Evolutionary conservation across 2,329 filamentous ascomycete species (phyloP), one percentile per base, ranked within the genome.

Genomic region (Lasiodiplodia gonubiensis): DNA sequence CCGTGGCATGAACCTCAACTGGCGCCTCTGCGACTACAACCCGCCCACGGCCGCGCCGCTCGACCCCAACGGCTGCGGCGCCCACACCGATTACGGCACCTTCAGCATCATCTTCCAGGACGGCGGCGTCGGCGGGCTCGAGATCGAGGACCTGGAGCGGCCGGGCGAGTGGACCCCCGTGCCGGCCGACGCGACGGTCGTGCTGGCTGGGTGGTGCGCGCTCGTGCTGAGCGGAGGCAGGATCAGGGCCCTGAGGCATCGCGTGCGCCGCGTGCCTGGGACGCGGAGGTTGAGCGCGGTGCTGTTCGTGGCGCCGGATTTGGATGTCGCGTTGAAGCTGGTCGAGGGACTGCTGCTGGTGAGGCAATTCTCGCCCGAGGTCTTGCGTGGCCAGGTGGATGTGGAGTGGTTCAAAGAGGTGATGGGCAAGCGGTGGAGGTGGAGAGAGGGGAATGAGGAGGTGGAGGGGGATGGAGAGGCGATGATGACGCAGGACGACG

Each of bases 401-500:
- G 66, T 64, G 30, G 33, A 35, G 48, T 67, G 55, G 55, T 67
- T 67, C 30, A 64, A 67, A 30, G 57, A 67, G 57, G 55, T 67
- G 30, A 67, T 67, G 27, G 66, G 66, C 27, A 67, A 67, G 66
- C n/a, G 46, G 18, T 64, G 66, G 66, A 52, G 66, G 39, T 64
- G 53, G 42, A 49, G 55, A 35, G 66, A 67, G 49, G 66, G 25
- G 3, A 67, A 67, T 53, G 55, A 67, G 57, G 30, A 61, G 14
- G 51, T 67, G 23, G 54, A n/a, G n/a, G n/a, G 23, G 16, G 33
- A 48, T 21, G 57, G 57, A 39, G 48, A 67, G 25, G 10, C 4
- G 14, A 30, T 53, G 14, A 42, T 53, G 14, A 42, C 55, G 51
- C 66, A 67, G 48, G 66, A 64, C 46, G 48, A 61, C 37, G 33